phyloP scores from a whole-genome alignment of 148 eudicot genomes.

The Dysphania ambrosioides region DNA sequence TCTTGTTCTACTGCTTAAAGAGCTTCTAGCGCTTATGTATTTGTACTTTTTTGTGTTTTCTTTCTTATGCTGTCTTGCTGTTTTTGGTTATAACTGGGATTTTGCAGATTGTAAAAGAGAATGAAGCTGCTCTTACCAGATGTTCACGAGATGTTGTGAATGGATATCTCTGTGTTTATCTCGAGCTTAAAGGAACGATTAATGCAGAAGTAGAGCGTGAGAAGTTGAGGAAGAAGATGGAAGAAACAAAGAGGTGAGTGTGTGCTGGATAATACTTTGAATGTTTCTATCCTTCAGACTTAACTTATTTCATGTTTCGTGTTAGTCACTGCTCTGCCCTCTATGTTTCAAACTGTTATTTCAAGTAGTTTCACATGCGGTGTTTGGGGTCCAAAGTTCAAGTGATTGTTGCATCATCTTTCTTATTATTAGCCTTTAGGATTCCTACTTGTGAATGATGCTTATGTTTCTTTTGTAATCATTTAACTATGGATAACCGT shows the following conservation, averaged over 20 bases:
- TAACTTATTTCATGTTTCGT: background rate
- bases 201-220: constrained; percentile 70
- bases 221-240: constrained; percentile 62
- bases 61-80: background rate
- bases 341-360: background rate
- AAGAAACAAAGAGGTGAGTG: constrained; percentile 63
- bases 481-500: background rate
- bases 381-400: background rate
- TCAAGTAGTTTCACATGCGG: background rate
- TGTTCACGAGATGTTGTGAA: constrained; percentile 63
- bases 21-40: background rate
- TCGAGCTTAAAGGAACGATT: constrained; percentile 53
- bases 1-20: background rate
- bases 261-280: background rate
- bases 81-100: background rate
- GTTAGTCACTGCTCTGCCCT: background rate
- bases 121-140: constrained; percentile 59
- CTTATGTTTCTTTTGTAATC: background rate
- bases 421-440: background rate
- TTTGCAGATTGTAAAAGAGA: constrained; percentile 52
- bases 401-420: background rate
- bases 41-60: background rate
- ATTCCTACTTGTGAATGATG: background rate
- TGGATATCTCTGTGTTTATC: constrained; percentile 60
- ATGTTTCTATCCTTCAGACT: background rate